Conservation (phyloP, 768 basidiomycete species). For the Postia placenta region DNA sequence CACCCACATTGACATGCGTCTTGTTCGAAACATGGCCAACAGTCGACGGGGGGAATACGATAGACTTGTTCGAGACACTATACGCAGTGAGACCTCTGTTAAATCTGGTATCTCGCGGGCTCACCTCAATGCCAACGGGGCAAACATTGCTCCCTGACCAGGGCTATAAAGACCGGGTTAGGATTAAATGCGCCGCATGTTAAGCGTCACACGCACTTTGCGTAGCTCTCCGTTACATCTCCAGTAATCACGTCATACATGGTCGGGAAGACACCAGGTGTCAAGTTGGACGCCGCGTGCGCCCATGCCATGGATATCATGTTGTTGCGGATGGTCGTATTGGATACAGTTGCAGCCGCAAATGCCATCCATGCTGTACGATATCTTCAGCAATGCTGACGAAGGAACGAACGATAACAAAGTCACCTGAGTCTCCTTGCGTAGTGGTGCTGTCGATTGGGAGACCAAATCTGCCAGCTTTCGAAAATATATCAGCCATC, state of each 20-base stretch:
- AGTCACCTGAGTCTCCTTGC: conserved; percentile 3
- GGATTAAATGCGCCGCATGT: background rate
- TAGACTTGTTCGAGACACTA: conserved; percentile 3
- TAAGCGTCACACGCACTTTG: background rate
- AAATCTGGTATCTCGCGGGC: background rate
- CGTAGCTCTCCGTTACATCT: background rate
- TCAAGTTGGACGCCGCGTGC: conserved; percentile 4
- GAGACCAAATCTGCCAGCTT: background rate
- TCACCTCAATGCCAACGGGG: conserved; percentile 4
- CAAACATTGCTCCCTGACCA: conserved; percentile 4
- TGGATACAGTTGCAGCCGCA: background rate
- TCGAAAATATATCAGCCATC: background rate
- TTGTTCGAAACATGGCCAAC: background rate
- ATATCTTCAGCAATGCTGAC: too few relatives aligned
- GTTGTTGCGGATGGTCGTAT: background rate
- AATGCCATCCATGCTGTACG: conserved; percentile 6
- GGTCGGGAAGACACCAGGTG: conserved; percentile 4
- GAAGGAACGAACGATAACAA: too few relatives aligned
- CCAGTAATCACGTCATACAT: conserved; percentile 1
- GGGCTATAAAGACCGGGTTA: background rate
- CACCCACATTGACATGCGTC: background rate
- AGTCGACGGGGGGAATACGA: background rate
- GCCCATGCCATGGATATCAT: conserved; percentile 2
- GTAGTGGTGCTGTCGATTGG: background rate
- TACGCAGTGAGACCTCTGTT: background rate